Evolutionary conservation across 2,329 filamentous ascomycete species (phyloP).

Genomic region (Xylariaceae sp.): DNA sequence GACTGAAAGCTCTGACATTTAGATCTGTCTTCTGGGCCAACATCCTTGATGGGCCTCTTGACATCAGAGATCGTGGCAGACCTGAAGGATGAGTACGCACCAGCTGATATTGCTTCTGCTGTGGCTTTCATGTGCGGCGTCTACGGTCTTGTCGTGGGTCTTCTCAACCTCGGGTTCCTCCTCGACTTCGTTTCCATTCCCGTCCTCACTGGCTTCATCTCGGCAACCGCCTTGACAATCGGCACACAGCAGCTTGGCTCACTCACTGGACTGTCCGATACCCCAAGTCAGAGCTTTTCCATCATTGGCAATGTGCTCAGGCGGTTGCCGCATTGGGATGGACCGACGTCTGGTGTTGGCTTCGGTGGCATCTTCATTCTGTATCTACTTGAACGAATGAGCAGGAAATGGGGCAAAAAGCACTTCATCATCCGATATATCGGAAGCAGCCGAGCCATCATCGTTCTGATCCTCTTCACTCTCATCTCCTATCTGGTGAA

Average conservation of each 20-base stretch:
- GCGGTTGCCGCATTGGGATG: constrained; percentile 55
- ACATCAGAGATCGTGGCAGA: constrained; percentile 59
- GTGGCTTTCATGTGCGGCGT: constrained; percentile 63
- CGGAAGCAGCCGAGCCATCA: constrained; percentile 58
- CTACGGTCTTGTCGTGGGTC: constrained; percentile 56
- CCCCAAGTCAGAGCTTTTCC: constrained; percentile 48
- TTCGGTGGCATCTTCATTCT: constrained; percentile 57
- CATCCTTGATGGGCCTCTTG: constrained; percentile 61
- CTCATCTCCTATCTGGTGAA: constrained; percentile 63
- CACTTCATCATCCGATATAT: constrained; percentile 57
- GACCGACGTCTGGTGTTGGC: constrained; percentile 58
- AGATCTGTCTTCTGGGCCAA: constrained; percentile 63
- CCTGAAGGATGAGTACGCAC: constrained; percentile 49
- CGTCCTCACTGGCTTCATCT: constrained; percentile 64
- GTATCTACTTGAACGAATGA: constrained; percentile 54
- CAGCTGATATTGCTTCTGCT: constrained; percentile 57
- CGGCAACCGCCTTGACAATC: constrained; percentile 64
- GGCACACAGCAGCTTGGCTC: constrained; percentile 62
- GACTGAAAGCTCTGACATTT: too few species aligned
- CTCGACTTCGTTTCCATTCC: constrained; percentile 65
- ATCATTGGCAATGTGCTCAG: constrained; percentile 59
- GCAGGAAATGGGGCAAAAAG: constrained; percentile 57
- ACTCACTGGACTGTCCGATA: constrained; percentile 55
- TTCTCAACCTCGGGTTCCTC: constrained; percentile 62
- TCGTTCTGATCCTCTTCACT: constrained; percentile 60